These are phyloP conservation scores for Pyrenopolyporus hunteri DNA, from an alignment of 495 filamentous ascomycete species.

Conservation along the genomic window DNA sequence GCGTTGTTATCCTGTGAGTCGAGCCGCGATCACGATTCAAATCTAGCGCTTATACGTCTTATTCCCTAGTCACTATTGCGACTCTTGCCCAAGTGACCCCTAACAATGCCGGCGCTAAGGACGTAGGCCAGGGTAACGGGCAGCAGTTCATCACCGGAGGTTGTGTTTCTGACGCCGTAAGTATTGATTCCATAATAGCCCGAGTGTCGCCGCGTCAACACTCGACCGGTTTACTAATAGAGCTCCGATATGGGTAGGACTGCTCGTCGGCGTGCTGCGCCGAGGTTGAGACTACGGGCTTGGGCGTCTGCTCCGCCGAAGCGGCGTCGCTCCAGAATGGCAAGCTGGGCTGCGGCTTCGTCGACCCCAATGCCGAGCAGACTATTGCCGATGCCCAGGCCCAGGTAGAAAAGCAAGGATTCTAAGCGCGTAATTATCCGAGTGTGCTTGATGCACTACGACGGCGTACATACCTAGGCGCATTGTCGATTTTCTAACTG, in stretches of 20 bases:
- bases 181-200: conserved; percentile 3
- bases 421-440: conserved; percentile 1
- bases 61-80: conserved; percentile 39
- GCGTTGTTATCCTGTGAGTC: conserved; percentile 45
- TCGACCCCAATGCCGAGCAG: conserved; percentile 47
- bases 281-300: conserved; percentile 27
- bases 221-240: neutral
- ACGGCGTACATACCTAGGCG: too few species aligned
- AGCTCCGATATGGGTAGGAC: conserved; percentile 5
- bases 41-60: neutral
- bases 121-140: conserved; percentile 59
- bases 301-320: conserved; percentile 44
- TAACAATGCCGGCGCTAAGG: conserved; percentile 49
- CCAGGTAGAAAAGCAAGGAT: conserved; percentile 30
- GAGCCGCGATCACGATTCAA: neutral
- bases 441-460: too few species aligned
- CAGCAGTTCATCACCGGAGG: conserved; percentile 59
- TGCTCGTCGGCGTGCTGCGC: conserved; percentile 38
- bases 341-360: conserved; percentile 52
- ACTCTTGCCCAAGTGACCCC: conserved; percentile 46
- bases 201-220: neutral
- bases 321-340: conserved; percentile 42
- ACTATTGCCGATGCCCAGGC: conserved; percentile 35
- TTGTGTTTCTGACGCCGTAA: conserved; percentile 52
- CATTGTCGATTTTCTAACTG: too few species aligned